Base-by-base conservation (phyloP, 176 grass and related monocot genomes). In the Tuctoria greenei region DNA sequence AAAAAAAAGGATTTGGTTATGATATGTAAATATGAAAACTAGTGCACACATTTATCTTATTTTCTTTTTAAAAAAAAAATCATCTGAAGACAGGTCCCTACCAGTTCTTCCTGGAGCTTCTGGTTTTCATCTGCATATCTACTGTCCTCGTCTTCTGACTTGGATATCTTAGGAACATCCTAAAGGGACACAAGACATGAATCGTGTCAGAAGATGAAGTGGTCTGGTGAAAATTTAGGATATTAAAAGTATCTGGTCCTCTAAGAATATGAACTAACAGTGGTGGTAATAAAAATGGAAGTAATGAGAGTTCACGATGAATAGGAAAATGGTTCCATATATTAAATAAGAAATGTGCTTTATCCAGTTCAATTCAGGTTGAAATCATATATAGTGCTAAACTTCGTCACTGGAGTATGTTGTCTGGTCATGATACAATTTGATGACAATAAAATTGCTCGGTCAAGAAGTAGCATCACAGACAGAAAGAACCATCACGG, bases 101-200 rank as follows among this genome's bases (percentile, higher is more conserved):
- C 95, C 91, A 95, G 41, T 65, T 94, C 79, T 72, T 84, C 77
- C 47, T 61, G 80, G 46, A 98, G 85, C 85, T 88, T 87, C 80
- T 80, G 31, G 73, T 95, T 95, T 88, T 95, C 89, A 61, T 90
- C 76, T 15, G 36, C 80, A 82, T 86, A 45, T 64, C 76, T 88
- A 55, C 78, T 88, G 67, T 90, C 88, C 71, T 81, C 52, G 12
- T 84, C 67, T 77, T 77, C 49, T 51, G 86, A 72, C 49, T 77
- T 89, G 6, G 38, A 49, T 58, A 89, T 71, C 65, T 82, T 11
- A 63, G 79, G 56, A 49, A 69, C 39, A 20, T 39, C 82, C 95
- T 94, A 68, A 41, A 82, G 37, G 77, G 57, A 8, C 26, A 84
- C 14, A 74, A 56, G 21, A 35, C 1, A 52, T 59, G n/a, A 73